Evolutionary conservation across 2,329 filamentous ascomycete genomes (phyloP), one percentile per base, ranked within the genome.

Genomic region (Trichophyton verrucosum): DNA sequence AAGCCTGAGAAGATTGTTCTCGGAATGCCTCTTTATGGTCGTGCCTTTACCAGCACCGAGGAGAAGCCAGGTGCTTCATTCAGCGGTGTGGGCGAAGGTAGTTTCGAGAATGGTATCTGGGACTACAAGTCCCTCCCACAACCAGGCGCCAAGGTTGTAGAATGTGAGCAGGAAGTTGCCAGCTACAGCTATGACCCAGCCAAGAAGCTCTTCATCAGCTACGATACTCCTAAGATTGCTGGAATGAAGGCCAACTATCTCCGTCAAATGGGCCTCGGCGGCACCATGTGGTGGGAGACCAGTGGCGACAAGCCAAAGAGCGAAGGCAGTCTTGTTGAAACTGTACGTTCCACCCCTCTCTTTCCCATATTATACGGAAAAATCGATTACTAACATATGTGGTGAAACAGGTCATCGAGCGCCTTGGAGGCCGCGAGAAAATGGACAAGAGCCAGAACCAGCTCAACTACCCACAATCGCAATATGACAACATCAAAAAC

Each of bases 201-300:
- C 0, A 79, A 77, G 46, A 78, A 78, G 60, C 82, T 81, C 62
- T 78, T 96, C 74, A 81, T 96, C 46, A 87, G 81, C 60, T 96
- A 92, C 66, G 88, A 91, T 70, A 92, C 84, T 1, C 81, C 84
- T 0, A 75, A 78, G 2, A 83, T 91, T 72, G 86, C 85, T 2
- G 77, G 78, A 65, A 71, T 75, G 65, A 97, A 96, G 78, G 84
- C 85, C 1, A 76, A 82, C 9, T 96, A 85, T 71, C 82, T 96
- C 69, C 81, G 79, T 69, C 72, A 81, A 20, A 76, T 80, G 51
- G 78, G 82, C 0, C 80, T 96, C 0, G 91, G 91, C 1, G 92
- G 92, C 17, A 89, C 82, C n/a, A 96, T 97, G 91, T 97, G 90
- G 90, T 95, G 89, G 89, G 91, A 96, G 76, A 89, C 84, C 67